These are phyloP conservation scores for Tylopilus sp. DNA, from an alignment of 768 basidiomycete genomes.

Conservation along the genomic window DNA sequence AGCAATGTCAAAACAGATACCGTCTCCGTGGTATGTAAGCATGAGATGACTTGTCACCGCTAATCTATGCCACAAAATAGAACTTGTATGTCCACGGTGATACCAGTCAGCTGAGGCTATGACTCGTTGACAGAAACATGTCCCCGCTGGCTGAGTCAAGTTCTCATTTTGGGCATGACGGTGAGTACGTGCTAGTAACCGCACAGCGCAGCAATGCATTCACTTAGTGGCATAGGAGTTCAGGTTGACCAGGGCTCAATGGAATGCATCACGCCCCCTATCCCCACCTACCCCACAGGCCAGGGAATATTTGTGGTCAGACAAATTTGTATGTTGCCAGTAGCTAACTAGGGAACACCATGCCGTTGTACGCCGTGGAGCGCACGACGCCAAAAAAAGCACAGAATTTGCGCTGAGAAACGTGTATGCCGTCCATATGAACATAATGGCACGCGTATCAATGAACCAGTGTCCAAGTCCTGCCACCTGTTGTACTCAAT, in stretches of 20 bases:
- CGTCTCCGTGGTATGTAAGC: not conserved
- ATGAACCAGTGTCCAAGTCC: slow-evolving; percentile 11
- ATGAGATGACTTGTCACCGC: slow-evolving; percentile 1
- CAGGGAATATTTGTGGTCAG: not conserved
- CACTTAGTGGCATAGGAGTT: not conserved
- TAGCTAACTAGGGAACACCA: not conserved
- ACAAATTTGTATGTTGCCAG: not conserved
- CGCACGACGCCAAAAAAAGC: slow-evolving; percentile 3
- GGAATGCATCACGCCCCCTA: not conserved
- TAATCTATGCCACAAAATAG: slow-evolving; percentile 2
- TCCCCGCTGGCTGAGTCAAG: slow-evolving; percentile 1
- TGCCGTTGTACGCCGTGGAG: slow-evolving; percentile 1
- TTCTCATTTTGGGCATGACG: slow-evolving; percentile 1
- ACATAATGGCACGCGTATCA: not conserved
- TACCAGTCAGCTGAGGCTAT: slow-evolving; percentile 18
- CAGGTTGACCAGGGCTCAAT: not conserved
- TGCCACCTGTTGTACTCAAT: slow-evolving; percentile 2
- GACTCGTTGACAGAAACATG: slow-evolving; percentile 4
- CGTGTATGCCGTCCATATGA: slow-evolving; percentile 3
- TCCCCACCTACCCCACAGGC: not conserved
- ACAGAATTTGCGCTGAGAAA: slow-evolving; percentile 1
- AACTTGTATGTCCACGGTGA: not conserved
- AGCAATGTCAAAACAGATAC: slow-evolving; percentile 3
- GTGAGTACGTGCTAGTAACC: not conserved
- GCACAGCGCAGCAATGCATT: not conserved